These are phyloP conservation scores for Kodamaea anthophila DNA, from an alignment of 1,139 yeast species.

Conservation along the genomic window DNA sequence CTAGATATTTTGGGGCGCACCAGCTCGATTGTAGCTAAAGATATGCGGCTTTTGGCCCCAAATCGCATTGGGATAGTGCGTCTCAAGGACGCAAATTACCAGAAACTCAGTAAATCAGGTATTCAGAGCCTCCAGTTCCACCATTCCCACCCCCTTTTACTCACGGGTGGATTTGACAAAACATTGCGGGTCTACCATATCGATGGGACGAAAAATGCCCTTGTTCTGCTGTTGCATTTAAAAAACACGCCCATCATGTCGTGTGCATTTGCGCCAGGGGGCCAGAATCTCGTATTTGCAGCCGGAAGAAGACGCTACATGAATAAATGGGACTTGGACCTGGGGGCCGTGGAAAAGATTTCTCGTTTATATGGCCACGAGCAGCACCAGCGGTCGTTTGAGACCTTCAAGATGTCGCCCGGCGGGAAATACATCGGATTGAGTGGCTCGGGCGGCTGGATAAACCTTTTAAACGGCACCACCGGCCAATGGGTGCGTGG, in stretches of 20 bases:
- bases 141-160: slow-evolving; percentile 71
- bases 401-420: slow-evolving; percentile 68
- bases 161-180: slow-evolving; percentile 91
- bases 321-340: slow-evolving; percentile 83
- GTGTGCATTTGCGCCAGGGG: slow-evolving; percentile 54
- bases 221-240: slow-evolving; percentile 77
- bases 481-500: slow-evolving; percentile 86
- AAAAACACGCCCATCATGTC: slow-evolving; percentile 75
- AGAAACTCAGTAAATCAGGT: slow-evolving; percentile 65
- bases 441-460: slow-evolving; percentile 85
- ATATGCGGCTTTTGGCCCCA: slow-evolving; percentile 62
- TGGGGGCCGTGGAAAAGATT: slow-evolving; percentile 75
- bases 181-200: slow-evolving; percentile 82
- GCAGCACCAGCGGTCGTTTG: slow-evolving; percentile 79
- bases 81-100: slow-evolving; percentile 78
- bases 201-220: slow-evolving; percentile 80
- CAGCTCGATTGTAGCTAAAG: slow-evolving; percentile 47
- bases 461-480: slow-evolving; percentile 66
- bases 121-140: slow-evolving; percentile 84
- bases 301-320: slow-evolving; percentile 91
- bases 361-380: slow-evolving; percentile 91
- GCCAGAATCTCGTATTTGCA: slow-evolving; percentile 55
- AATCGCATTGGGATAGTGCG: slow-evolving; percentile 67
- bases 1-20: slow-evolving; percentile 54
- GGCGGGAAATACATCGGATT: slow-evolving; percentile 69